Evolutionary conservation across 1,284 basidiomycete genomes (phyloP).

Genomic region (Mycena sp.): DNA sequence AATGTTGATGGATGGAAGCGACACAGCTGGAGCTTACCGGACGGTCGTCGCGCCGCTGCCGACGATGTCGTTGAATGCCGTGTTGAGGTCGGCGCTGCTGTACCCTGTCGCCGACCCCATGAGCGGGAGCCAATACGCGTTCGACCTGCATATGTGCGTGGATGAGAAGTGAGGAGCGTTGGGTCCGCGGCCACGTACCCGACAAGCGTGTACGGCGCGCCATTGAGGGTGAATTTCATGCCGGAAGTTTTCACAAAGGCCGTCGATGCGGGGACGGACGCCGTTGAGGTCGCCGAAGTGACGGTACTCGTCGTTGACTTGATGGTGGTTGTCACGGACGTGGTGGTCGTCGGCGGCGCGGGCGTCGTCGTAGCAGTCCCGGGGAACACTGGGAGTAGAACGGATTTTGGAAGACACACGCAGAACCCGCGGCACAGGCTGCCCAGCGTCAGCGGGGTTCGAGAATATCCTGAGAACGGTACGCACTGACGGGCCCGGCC

Average conservation of each 20-base stretch:
- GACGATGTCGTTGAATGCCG: slow-evolving; percentile 62
- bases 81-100: slow-evolving; percentile 52
- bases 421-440: slow-evolving; percentile 32
- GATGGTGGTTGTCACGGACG: neutral
- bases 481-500: slow-evolving; percentile 33
- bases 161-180: neutral
- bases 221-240: slow-evolving; percentile 61
- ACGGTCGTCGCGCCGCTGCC: slow-evolving; percentile 63
- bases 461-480: neutral
- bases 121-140: slow-evolving; percentile 59
- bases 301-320: neutral
- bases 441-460: neutral
- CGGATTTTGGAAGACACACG: slow-evolving; percentile 25
- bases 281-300: neutral
- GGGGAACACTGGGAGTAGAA: slow-evolving; percentile 46
- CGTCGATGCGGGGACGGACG: slow-evolving; percentile 37
- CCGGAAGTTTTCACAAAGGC: slow-evolving; percentile 62
- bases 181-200: slow-evolving; percentile 40
- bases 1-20: neutral
- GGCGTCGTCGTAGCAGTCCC: slow-evolving; percentile 21
- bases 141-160: slow-evolving; percentile 31
- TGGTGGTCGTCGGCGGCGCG: neutral
- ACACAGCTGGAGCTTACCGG: slow-evolving; percentile 45
- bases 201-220: slow-evolving; percentile 57
- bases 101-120: slow-evolving; percentile 36